phyloP scores from a whole-genome alignment of 2,329 filamentous ascomycete genomes.

The Colletotrichum lindemuthianum region DNA sequence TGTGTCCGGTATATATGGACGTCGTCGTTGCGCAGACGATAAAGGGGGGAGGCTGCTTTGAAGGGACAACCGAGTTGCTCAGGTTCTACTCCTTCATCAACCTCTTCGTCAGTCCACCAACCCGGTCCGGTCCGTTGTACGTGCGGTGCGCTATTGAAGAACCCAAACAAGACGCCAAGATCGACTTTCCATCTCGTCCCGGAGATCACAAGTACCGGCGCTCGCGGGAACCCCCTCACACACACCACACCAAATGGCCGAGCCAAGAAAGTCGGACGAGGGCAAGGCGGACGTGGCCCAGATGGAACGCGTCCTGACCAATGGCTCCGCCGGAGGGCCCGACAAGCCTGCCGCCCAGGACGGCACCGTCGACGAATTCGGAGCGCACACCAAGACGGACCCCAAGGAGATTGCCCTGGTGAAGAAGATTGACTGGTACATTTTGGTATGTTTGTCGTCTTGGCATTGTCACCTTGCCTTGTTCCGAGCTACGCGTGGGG shows the following conservation, averaged over 20 bases:
- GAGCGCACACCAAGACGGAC: constrained; percentile 51
- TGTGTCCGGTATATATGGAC: constrained; percentile 11
- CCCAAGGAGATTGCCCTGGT: constrained; percentile 49
- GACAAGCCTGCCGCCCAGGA: constrained; percentile 23
- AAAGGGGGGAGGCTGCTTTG: too few species aligned
- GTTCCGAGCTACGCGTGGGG: too few species aligned
- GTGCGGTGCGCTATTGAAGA: too few species aligned
- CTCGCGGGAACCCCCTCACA: too few species aligned
- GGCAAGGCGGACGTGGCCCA: constrained; percentile 18
- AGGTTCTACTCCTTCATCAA: too few species aligned
- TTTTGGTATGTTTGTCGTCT: constrained; percentile 40
- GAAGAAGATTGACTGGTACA: constrained; percentile 47
- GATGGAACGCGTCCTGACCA: constrained; percentile 24
- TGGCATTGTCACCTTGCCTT: too few species aligned
- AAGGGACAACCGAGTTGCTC: too few species aligned
- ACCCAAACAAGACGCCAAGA: too few species aligned
- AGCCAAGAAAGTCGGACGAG: constrained; percentile 16
- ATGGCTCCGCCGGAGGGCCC: constrained; percentile 8
- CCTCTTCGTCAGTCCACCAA: too few species aligned
- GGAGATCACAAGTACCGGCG: neutral
- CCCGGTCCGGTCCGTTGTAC: too few species aligned
- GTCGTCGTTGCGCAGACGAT: neutral
- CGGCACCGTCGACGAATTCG: constrained; percentile 46
- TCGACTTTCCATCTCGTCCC: neutral
- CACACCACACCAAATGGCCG: constrained; percentile 9